These are phyloP conservation scores for Fusarium chaquense DNA, from an alignment of 2,329 filamentous ascomycete species.

Conservation along the genomic window DNA sequence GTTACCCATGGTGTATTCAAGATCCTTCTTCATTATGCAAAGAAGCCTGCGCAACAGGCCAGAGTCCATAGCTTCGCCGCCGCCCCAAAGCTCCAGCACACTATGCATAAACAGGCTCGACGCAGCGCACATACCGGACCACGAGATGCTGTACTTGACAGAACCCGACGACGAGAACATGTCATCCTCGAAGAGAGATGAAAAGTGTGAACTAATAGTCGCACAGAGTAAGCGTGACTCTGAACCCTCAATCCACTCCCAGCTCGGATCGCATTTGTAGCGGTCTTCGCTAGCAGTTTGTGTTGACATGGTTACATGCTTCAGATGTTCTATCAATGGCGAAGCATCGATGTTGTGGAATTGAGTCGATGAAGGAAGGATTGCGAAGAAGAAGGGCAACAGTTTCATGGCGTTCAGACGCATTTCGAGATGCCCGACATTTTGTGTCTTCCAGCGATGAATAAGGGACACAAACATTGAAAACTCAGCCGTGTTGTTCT, in stretches of 20 bases:
- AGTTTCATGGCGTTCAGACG: conserved; percentile 33
- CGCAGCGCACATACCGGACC: conserved; percentile 33
- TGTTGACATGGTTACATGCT: conserved; percentile 17
- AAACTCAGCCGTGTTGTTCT: conserved; percentile 17
- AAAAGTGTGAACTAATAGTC: conserved; percentile 34
- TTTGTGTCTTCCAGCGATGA: conserved; percentile 35
- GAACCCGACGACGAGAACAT: rapidly evolving
- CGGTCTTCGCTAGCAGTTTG: not conserved
- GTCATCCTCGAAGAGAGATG: conserved; percentile 19
- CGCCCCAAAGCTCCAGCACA: conserved; percentile 33
- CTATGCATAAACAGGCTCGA: conserved; percentile 35
- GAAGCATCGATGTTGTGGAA: conserved; percentile 35
- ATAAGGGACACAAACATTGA: conserved; percentile 30
- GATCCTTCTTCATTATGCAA: conserved; percentile 19
- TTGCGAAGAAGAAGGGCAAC: conserved; percentile 38
- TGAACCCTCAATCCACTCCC: conserved; percentile 42
- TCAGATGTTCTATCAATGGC: conserved; percentile 29
- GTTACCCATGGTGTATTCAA: not conserved
- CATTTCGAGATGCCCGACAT: conserved; percentile 34
- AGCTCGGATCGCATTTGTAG: conserved; percentile 30
- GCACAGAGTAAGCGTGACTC: conserved; percentile 34
- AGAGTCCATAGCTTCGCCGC: conserved; percentile 5
- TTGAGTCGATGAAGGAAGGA: not conserved
- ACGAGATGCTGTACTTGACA: conserved; percentile 16
- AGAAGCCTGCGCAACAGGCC: conserved; percentile 20